These are phyloP conservation scores for Fusarium neocosmosporiellum DNA, from an alignment of 2,329 filamentous ascomycete species.

Conservation along the genomic window DNA sequence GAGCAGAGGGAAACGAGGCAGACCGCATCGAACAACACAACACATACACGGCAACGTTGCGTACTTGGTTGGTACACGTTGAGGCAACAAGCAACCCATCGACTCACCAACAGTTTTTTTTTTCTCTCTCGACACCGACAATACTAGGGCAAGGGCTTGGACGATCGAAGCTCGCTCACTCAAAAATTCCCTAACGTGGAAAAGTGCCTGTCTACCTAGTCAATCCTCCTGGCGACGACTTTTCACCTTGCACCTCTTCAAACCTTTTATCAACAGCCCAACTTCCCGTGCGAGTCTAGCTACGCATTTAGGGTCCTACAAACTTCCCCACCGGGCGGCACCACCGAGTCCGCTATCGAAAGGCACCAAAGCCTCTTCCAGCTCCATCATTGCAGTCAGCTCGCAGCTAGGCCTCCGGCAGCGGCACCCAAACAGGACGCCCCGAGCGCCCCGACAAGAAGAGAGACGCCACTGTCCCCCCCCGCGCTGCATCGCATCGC, in stretches of 20 bases:
- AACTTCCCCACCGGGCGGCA: conserved; percentile 33
- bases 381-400: conserved; percentile 7
- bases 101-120: conserved; percentile 16
- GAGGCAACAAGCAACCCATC: conserved; percentile 2
- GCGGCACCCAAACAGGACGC: conserved; percentile 11
- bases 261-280: conserved; percentile 27
- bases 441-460: conserved; percentile 23
- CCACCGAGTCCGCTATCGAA: conserved; percentile 28
- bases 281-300: conserved; percentile 28
- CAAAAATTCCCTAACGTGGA: conserved; percentile 33
- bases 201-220: conserved; percentile 20
- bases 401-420: conserved; percentile 17
- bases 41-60: conserved; percentile 8
- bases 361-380: conserved; percentile 27
- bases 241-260: conserved; percentile 17
- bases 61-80: conserved; percentile 9
- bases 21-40: conserved; percentile 25
- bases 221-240: conserved; percentile 18
- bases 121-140: neutral
- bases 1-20: conserved; percentile 25
- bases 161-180: conserved; percentile 17
- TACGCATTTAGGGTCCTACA: conserved; percentile 37
- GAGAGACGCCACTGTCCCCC: conserved; percentile 24
- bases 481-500: neutral
- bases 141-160: conserved; percentile 36